A percentile compares a stretch with the other conserved stretches of the same genome.
phyloP scores from a whole-genome alignment of 208 protist species.

The Acanthamoeba triangularis region DNA sequence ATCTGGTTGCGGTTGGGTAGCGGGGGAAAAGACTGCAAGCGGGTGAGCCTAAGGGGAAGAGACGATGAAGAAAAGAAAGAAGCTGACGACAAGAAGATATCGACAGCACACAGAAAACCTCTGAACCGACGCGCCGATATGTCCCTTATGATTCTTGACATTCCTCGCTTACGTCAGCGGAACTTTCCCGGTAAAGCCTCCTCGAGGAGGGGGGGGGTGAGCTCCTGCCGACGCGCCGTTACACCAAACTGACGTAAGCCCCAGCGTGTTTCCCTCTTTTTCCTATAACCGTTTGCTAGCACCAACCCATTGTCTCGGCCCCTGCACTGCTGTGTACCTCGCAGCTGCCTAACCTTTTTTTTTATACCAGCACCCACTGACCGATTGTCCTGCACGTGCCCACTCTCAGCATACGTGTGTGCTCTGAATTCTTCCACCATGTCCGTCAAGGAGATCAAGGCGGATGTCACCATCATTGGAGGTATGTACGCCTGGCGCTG shows the following conservation, averaged over 20 bases:
- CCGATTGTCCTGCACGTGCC: not conserved
- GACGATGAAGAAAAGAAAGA: not conserved
- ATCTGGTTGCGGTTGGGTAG: not conserved
- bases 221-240: not conserved
- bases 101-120: not conserved
- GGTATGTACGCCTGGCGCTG: not conserved
- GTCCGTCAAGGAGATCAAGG: not conserved
- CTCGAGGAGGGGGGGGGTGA: too few relatives aligned
- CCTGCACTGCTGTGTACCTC: not conserved
- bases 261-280: constrained; percentile 1
- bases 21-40: not conserved
- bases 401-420: not conserved
- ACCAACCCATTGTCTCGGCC: not conserved
- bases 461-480: not conserved
- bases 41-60: not conserved
- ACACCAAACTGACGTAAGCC: not conserved
- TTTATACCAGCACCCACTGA: not conserved
- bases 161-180: not conserved
- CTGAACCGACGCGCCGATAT: not conserved
- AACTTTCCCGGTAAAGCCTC: not conserved
- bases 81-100: not conserved
- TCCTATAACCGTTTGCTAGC: not conserved
- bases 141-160: not conserved
- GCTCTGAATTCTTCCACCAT: not conserved
- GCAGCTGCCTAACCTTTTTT: not conserved